Base-by-base conservation (phyloP, 257 asterid genomes). In the Perilla frutescens region DNA sequence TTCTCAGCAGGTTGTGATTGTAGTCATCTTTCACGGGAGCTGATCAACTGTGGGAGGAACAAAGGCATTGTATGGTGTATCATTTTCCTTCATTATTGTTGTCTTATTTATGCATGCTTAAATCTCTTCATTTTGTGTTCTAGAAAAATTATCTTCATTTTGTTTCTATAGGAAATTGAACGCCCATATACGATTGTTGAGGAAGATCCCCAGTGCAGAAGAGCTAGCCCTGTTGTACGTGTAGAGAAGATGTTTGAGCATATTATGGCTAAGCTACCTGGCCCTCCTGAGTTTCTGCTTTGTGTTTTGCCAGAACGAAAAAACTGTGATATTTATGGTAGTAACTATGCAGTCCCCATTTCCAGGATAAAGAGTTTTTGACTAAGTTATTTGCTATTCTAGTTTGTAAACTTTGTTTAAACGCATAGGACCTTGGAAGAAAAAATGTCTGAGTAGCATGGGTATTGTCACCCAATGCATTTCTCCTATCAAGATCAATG, bases 401-500 rank as follows among this genome's bases (percentile, higher is more conserved):
- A 57, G 76, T 65, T 56, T 61, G 51, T 66, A 62, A 77, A 71
- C 44, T 73, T 59, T 78, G 68, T 60, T 13, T 75, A 73, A 31
- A 80, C 72, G 54, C 73, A 37, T 74, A 93, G 98, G 98, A 39
- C 98, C 98, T 76, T 93, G 98, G 98, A 93, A 93, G 88, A 93
- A 84, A 86, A 89, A 83, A 80, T 83, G 88, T 74, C 81, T 93
- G 70, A 58, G 88, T 77, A 87, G 82, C 74, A 37, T 83, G 83
- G 98, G 97, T 72, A 81, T 93, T 70, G 85, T 82, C 76, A 87
- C 88, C 63, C 98, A 93, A 82, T 93, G 98, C 81, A 76, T 88
- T 76, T 85, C 96, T 50, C 97, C 96, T 40, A 8, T 13, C 75
- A 93, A 86, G 85, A 87, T 93, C 80, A 88, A 62, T 63, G 96